phyloP scores from a whole-genome alignment of 441 rosid species.

The Aquilaria agallochum region DNA sequence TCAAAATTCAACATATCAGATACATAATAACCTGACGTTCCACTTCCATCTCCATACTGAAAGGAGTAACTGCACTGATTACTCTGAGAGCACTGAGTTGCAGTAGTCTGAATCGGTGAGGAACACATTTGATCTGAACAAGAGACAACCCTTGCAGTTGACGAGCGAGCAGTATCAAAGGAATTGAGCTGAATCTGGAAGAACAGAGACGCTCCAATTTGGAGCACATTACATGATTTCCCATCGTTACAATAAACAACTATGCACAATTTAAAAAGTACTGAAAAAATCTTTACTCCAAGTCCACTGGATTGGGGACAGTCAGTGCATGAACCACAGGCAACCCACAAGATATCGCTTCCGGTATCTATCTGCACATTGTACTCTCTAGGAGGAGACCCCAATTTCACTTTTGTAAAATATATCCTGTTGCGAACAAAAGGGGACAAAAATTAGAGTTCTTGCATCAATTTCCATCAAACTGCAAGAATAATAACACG shows the following conservation, averaged over 20 bases:
- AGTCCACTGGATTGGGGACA: constrained; percentile 76
- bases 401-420: constrained; percentile 71
- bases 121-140: constrained; percentile 63
- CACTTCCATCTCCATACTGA: constrained; percentile 77
- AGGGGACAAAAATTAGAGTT: neutral
- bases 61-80: constrained; percentile 65
- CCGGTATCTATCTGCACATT: constrained; percentile 85
- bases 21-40: constrained; percentile 71
- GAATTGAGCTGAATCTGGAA: constrained; percentile 59
- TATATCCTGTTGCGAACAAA: constrained; percentile 41
- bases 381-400: constrained; percentile 73
- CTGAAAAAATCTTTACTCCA: constrained; percentile 36
- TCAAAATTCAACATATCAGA: constrained; percentile 52
- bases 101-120: constrained; percentile 49
- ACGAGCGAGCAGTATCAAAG: constrained; percentile 54
- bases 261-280: neutral
- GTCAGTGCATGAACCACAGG: constrained; percentile 59
- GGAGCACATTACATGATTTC: constrained; percentile 17
- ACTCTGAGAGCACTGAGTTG: constrained; percentile 47
- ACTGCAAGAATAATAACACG: neutral
- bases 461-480: neutral
- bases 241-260: neutral
- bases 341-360: constrained; percentile 72
- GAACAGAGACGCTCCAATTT: constrained; percentile 9
- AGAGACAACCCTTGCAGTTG: constrained; percentile 43